Conservation (phyloP, 2,329 filamentous ascomycete species). For the Aspergillus tanneri region DNA sequence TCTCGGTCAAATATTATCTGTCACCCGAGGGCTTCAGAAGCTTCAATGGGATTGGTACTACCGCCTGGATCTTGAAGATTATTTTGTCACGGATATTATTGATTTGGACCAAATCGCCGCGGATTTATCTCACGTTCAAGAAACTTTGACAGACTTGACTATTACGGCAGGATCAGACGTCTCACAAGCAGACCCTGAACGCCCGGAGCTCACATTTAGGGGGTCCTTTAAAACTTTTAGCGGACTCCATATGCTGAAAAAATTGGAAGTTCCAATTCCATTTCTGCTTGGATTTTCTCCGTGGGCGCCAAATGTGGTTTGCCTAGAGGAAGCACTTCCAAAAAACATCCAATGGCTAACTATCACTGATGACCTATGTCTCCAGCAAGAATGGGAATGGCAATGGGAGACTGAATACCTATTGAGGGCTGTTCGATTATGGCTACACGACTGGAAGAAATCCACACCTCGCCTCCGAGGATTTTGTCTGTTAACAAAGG, state of each 20-base stretch:
- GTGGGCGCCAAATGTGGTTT: no score
- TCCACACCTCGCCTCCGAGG: slow-evolving; percentile 14
- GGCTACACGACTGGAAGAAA: slow-evolving; percentile 14
- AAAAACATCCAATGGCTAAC: slow-evolving; percentile 1
- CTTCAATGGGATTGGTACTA: slow-evolving; percentile 18
- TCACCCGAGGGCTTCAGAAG: slow-evolving; percentile 9
- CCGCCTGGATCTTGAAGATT: slow-evolving; percentile 4
- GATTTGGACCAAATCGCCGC: slow-evolving; percentile 18
- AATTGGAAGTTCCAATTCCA: no score
- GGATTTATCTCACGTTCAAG: slow-evolving; percentile 19
- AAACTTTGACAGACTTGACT: slow-evolving; percentile 20
- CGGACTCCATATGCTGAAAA: no score
- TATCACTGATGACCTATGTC: slow-evolving; percentile 6
- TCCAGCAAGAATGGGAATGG: slow-evolving; percentile 12
- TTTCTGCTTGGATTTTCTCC: no score
- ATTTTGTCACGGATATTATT: slow-evolving; percentile 9
- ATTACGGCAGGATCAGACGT: slow-evolving; percentile 16
- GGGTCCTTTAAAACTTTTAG: not conserved
- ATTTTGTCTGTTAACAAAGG: slow-evolving; percentile 7
- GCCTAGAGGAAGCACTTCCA: no score
- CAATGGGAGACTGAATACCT: slow-evolving; percentile 5
- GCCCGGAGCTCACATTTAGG: not conserved
- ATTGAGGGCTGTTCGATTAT: slow-evolving; percentile 13
- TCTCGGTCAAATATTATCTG: slow-evolving; percentile 12
- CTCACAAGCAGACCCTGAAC: not conserved